A percentile compares a stretch with the other conserved stretches of the same genome.
phyloP scores from a whole-genome alignment of 116 monocot genomes.

The Zostera marina region DNA sequence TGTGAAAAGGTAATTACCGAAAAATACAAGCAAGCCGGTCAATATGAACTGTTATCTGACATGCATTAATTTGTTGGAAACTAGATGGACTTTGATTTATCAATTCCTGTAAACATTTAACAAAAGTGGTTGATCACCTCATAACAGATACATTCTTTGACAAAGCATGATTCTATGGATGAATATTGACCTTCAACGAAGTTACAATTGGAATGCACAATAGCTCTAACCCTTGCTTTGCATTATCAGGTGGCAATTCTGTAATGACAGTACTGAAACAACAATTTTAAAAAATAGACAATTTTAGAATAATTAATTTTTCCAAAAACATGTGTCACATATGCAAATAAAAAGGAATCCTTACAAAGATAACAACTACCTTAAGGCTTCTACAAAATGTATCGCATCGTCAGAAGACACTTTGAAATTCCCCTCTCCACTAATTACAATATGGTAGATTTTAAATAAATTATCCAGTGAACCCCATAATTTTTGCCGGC shows the following conservation, averaged over 20 bases:
- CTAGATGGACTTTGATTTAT: conserved; percentile 35
- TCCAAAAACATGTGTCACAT: neutral
- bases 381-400: conserved; percentile 88
- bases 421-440: conserved; percentile 87
- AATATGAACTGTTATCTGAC: conserved; percentile 77
- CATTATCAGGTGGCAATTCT: conserved; percentile 67
- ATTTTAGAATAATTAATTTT: neutral
- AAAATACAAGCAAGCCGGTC: conserved; percentile 82
- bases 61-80: conserved; percentile 54
- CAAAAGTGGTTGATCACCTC: neutral
- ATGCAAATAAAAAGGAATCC: neutral
- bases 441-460: conserved; percentile 81
- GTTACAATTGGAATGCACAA: conserved; percentile 57
- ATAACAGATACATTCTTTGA: no score
- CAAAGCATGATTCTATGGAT: neutral
- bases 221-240: conserved; percentile 58
- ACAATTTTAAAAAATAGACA: neutral
- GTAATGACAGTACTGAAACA: conserved; percentile 61
- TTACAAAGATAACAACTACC: conserved; percentile 21
- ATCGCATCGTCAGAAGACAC: conserved; percentile 70
- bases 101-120: conserved; percentile 33
- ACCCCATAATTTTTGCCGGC: conserved; percentile 63
- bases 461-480: conserved; percentile 79
- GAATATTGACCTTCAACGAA: conserved; percentile 43
- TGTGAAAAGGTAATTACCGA: conserved; percentile 27